Evolutionary conservation across 148 eudicot species (phyloP), one percentile per base, ranked within the genome.

Genomic region (Rhododendron kiyosumense): DNA sequence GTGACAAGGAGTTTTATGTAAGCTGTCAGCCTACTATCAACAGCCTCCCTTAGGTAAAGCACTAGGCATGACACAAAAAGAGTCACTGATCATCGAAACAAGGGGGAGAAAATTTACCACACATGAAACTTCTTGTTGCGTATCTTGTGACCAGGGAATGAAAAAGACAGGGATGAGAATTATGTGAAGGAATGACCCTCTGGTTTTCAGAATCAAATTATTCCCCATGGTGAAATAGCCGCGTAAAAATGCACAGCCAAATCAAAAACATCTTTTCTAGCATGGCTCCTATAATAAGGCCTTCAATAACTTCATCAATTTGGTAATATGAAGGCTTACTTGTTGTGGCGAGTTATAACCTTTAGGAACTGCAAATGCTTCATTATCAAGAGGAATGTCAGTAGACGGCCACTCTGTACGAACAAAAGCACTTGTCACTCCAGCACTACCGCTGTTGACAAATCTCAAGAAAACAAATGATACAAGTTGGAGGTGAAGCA

Each of bases 311-410:
- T 54, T 52, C 74, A 43, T 32, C 26, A 36, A 83, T 65, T 59
- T 54, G 63, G 48, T 73, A 83, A 61, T 36, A 13, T 76, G 49
- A 88, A 83, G 67, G 51, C 91, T 90, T 92, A 94, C 99, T 86
- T 97, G 99, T 89, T 97, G 98, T 32, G 99, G 98, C 14, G 98
- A 94, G 89, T 97, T 97, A 52, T 93, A 87, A 81, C 99, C 99
- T 81, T 91, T 85, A 79, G 99, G 99, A 81, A 93, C 91, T 75
- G 87, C 92, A 92, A 97, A 93, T 45, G 75, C 98, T 89, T 94
- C 90, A 88, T 94, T 84, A 78, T 97, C 98, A 20, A 97, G 92
- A 83, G 99, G 96, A 78, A 97, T 95, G 86, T 97, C 99, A 84
- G 63, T 85, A 54, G 99, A 90, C 81, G 99, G 98, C 88, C 88